A percentile compares a stretch with the other conserved stretches of the same genome.
Conservation (phyloP, 257 asterid genomes). For the Handroanthus guayacan region DNA sequence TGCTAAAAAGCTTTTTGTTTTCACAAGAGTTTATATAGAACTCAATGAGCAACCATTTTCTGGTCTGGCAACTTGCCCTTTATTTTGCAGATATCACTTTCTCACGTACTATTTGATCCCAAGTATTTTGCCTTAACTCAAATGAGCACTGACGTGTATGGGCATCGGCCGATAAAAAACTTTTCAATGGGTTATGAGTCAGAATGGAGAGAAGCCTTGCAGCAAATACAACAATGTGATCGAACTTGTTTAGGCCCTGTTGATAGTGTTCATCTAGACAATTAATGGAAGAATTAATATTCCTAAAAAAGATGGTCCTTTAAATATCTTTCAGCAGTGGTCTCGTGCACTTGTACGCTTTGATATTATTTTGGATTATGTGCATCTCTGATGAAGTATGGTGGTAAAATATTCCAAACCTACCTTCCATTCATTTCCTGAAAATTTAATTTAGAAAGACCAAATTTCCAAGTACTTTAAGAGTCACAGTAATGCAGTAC, state of each 20-base stretch:
- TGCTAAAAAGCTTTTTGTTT: background rate
- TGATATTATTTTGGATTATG: background rate
- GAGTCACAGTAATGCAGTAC: background rate
- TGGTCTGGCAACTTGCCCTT: background rate
- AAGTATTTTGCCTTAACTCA: background rate
- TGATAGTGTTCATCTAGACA: background rate
- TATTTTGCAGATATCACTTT: background rate
- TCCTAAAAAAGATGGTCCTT: background rate
- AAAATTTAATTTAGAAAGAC: background rate
- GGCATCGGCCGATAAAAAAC: background rate
- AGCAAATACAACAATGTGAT: background rate
- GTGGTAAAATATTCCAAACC: background rate
- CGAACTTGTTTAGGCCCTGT: background rate
- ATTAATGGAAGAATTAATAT: background rate
- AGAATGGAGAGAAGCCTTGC: constrained; percentile 20
- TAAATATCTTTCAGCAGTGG: background rate
- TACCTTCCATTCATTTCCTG: background rate
- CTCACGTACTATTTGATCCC: background rate
- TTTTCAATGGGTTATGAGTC: background rate
- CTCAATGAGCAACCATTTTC: constrained; percentile 1
- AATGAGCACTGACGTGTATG: background rate
- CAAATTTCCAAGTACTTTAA: background rate
- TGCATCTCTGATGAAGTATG: background rate
- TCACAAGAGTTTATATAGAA: background rate
- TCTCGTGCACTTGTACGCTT: constrained; percentile 1